phyloP scores from a whole-genome alignment of 83 land plant genomes.

The Picea abies region DNA sequence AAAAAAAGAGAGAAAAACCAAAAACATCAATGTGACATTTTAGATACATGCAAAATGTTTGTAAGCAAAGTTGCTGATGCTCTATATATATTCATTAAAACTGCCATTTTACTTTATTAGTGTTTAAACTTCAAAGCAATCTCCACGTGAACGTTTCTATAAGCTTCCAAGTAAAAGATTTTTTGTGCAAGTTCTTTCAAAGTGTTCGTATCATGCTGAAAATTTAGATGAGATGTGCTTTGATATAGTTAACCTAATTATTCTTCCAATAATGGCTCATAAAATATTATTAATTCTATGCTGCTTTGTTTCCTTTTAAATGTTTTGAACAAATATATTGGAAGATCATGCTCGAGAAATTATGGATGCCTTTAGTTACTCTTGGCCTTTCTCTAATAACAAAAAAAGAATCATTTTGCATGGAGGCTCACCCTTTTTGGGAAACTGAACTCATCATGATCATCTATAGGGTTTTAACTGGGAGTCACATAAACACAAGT shows the following conservation, averaged over 20 bases:
- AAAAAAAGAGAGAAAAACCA: not conserved
- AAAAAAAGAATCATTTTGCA: not conserved
- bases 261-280: not conserved
- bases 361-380: not conserved
- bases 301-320: not conserved
- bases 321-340: not conserved
- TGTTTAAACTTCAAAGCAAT: not conserved
- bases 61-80: not conserved
- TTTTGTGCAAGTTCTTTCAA: not conserved
- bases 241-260: not conserved
- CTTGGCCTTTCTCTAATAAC: not conserved
- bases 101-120: not conserved
- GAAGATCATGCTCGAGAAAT: not conserved
- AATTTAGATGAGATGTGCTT: not conserved
- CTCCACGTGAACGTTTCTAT: not conserved
- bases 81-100: not conserved
- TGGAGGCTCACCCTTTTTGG: not conserved
- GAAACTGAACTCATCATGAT: not conserved
- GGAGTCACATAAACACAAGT: conserved; percentile 80
- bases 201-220: not conserved
- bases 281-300: not conserved
- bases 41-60: not conserved
- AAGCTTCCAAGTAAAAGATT: not conserved
- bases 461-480: conserved; percentile 77
- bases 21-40: not conserved